Evolutionary conservation across 495 filamentous ascomycete species (phyloP).

Genomic region (Aspergillus asperescens): DNA sequence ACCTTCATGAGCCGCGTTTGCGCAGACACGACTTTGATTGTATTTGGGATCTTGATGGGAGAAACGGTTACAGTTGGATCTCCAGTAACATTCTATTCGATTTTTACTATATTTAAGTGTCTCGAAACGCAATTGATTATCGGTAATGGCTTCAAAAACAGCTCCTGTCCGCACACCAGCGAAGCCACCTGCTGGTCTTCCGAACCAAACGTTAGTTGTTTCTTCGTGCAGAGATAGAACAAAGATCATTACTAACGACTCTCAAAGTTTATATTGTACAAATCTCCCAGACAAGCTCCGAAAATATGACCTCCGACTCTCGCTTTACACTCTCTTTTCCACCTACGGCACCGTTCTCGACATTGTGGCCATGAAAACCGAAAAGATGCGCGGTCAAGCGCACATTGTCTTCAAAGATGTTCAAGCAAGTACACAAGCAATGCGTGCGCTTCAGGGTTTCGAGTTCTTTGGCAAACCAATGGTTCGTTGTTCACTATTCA

Average conservation of each 20-base stretch:
- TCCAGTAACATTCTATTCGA: background rate
- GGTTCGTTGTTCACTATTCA: slow-evolving; percentile 46
- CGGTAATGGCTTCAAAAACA: slow-evolving; percentile 38
- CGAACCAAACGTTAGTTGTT: slow-evolving; percentile 67
- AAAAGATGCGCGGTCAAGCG: slow-evolving; percentile 91
- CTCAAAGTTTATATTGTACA: slow-evolving; percentile 69
- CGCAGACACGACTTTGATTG: background rate
- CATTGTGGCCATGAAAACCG: slow-evolving; percentile 82
- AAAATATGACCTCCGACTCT: slow-evolving; percentile 75
- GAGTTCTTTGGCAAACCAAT: slow-evolving; percentile 83
- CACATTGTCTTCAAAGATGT: slow-evolving; percentile 88
- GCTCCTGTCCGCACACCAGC: slow-evolving; percentile 31
- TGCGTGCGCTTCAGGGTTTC: slow-evolving; percentile 80
- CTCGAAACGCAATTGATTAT: background rate
- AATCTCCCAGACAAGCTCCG: slow-evolving; percentile 82
- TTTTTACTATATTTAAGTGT: background rate
- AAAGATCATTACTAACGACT: slow-evolving; percentile 26
- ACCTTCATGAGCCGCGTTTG: background rate
- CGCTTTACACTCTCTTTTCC: slow-evolving; percentile 87
- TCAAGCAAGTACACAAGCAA: slow-evolving; percentile 79
- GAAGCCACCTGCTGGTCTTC: slow-evolving; percentile 39
- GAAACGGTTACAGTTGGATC: background rate
- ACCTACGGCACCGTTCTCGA: slow-evolving; percentile 92
- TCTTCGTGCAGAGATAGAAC: background rate
- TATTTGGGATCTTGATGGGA: background rate